Evolutionary conservation across 2,329 filamentous ascomycete genomes (phyloP).

Genomic region (Monilinia fructigena): DNA sequence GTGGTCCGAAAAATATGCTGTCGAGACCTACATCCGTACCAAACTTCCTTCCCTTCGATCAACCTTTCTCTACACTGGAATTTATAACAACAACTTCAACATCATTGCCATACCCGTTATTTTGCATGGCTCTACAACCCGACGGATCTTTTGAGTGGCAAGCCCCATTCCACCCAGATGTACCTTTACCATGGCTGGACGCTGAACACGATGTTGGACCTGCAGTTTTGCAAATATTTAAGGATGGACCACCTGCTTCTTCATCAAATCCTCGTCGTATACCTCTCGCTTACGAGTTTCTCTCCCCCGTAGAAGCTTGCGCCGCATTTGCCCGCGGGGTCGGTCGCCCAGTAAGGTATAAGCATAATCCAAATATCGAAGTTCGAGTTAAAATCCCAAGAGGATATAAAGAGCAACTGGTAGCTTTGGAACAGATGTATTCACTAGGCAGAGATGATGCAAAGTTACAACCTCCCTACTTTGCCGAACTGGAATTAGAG

Average conservation of each 20-base stretch:
- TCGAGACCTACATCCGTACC: conserved; percentile 86
- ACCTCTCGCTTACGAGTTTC: conserved; percentile 84
- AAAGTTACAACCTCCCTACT: conserved; percentile 58
- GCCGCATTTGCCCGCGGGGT: conserved; percentile 76
- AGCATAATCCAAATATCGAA: conserved; percentile 69
- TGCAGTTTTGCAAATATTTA: conserved; percentile 89
- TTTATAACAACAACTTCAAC: conserved; percentile 99
- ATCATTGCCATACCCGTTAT: conserved; percentile 84
- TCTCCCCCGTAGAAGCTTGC: conserved; percentile 82
- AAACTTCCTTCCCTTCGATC: conserved; percentile 60
- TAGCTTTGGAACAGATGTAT: conserved; percentile 63
- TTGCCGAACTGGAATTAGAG: conserved; percentile 58
- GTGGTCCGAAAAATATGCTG: conserved; percentile 88
- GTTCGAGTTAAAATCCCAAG: conserved; percentile 81
- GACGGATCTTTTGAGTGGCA: conserved; percentile 91
- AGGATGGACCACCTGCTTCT: conserved; percentile 73
- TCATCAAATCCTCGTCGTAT: conserved; percentile 67
- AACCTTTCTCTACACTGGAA: conserved; percentile 93
- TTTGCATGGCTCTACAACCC: conserved; percentile 85
- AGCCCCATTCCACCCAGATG: conserved; percentile 87
- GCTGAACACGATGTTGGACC: conserved; percentile 95
- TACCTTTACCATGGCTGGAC: conserved; percentile 90
- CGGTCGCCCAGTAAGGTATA: conserved; percentile 74
- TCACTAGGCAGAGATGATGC: conserved; percentile 48
- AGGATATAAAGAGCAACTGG: conserved; percentile 85